Conservation (phyloP, 176 grass and related monocot genomes). For the Aegilops tauschii region DNA sequence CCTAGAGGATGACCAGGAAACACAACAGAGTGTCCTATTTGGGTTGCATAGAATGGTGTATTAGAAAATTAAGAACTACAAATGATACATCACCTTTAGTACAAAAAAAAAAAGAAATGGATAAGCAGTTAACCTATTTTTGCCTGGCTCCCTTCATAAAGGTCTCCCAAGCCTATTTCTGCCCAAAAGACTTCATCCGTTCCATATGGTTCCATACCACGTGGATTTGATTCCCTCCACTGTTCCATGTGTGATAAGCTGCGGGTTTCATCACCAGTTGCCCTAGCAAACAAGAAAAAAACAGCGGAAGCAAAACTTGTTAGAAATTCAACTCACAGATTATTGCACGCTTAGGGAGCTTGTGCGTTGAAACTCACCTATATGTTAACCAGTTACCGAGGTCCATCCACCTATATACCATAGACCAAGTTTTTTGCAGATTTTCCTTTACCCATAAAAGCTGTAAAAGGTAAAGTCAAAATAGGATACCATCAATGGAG, state of each 20-base stretch:
- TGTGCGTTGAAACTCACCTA: slow-evolving; percentile 44
- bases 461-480: slow-evolving; percentile 36
- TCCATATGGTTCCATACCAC: slow-evolving; percentile 82
- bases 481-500: background rate
- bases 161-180: slow-evolving; percentile 84
- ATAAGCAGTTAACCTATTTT: slow-evolving; percentile 70
- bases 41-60: slow-evolving; percentile 1
- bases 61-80: slow-evolving; percentile 27
- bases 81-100: background rate
- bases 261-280: slow-evolving; percentile 88
- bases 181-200: slow-evolving; percentile 92
- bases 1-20: slow-evolving; percentile 97
- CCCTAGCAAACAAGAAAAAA: slow-evolving; percentile 45
- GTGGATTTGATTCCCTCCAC: slow-evolving; percentile 55
- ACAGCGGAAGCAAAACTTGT: background rate
- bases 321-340: slow-evolving; percentile 11
- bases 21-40: slow-evolving; percentile 75
- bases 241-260: slow-evolving; percentile 86
- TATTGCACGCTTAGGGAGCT: background rate
- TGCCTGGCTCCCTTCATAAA: slow-evolving; percentile 63
- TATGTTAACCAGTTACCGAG: slow-evolving; percentile 96
- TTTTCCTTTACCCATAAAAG: slow-evolving; percentile 97
- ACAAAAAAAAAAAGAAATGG: slow-evolving; percentile 4
- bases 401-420: slow-evolving; percentile 92
- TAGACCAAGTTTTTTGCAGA: slow-evolving; percentile 80